Percentiles rank a stretch among this genome's conserved stretches.
Conservation (phyloP, 2,329 filamentous ascomycete species). For the Ilyonectria mors-panacis region DNA sequence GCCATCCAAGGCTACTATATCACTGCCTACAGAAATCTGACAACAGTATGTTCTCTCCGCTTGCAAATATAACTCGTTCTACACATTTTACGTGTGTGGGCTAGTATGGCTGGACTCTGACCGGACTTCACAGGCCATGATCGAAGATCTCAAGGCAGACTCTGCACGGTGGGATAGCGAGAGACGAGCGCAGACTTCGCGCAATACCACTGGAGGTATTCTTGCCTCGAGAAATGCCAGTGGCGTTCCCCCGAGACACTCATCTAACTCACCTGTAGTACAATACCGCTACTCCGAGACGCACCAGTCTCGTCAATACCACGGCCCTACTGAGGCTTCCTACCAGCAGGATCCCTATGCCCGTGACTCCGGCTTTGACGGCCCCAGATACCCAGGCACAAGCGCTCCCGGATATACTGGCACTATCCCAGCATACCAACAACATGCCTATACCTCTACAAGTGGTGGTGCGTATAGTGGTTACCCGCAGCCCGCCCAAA, state of each 20-base stretch:
- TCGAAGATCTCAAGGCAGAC: constrained; percentile 74
- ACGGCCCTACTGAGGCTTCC: constrained; percentile 61
- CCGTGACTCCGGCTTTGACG: constrained; percentile 60
- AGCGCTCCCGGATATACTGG: constrained; percentile 66
- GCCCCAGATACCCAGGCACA: constrained; percentile 66
- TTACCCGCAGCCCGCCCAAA: constrained; percentile 52
- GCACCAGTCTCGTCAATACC: constrained; percentile 63
- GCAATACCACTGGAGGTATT: constrained; percentile 71
- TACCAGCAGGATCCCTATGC: constrained; percentile 55
- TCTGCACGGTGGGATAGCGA: constrained; percentile 74
- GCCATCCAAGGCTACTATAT: constrained; percentile 81
- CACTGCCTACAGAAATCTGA: constrained; percentile 84
- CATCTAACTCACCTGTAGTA: constrained; percentile 73
- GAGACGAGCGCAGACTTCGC: constrained; percentile 69
- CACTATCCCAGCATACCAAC: constrained; percentile 53
- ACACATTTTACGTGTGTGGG: too few relatives aligned
- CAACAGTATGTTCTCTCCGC: constrained; percentile 66
- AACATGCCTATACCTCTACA: constrained; percentile 48
- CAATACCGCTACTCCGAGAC: constrained; percentile 71
- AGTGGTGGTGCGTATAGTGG: constrained; percentile 51
- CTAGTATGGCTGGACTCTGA: too few relatives aligned
- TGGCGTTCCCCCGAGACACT: constrained; percentile 63
- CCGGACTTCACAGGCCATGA: constrained; percentile 67
- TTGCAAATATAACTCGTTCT: too few relatives aligned
- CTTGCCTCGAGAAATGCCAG: constrained; percentile 66